A percentile compares a stretch with the other conserved stretches of the same genome.
Evolutionary conservation across 2,329 filamentous ascomycete species (phyloP).

Genomic region (Akanthomyces lecanii): DNA sequence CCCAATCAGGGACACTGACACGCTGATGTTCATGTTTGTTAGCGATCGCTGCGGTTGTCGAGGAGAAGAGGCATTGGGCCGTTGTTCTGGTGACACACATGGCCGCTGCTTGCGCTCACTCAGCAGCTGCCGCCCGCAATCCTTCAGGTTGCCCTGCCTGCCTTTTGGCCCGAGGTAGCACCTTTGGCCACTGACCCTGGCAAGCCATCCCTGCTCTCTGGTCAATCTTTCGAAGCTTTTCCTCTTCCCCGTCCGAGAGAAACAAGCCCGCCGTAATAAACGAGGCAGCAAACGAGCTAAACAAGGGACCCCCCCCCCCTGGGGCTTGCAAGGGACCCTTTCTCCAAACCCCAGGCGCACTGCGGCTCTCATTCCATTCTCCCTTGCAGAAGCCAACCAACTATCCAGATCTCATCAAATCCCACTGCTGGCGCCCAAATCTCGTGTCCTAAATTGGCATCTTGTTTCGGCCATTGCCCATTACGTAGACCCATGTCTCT

Average conservation of each 20-base stretch:
- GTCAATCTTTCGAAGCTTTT: too few species aligned
- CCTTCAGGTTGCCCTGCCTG: not conserved
- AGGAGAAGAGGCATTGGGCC: not conserved
- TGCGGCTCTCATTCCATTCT: not conserved
- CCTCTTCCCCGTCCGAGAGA: too few species aligned
- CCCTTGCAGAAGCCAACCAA: not conserved
- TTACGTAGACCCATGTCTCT: slow-evolving; percentile 5
- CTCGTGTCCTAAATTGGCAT: slow-evolving; percentile 33
- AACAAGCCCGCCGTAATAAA: too few species aligned
- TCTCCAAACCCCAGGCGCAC: not conserved
- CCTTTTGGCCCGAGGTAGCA: too few species aligned
- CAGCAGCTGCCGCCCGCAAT: not conserved
- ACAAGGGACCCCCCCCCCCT: too few species aligned
- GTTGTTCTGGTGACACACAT: too few species aligned
- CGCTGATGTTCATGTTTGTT: too few species aligned
- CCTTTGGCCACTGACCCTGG: too few species aligned
- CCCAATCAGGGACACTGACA: not conserved
- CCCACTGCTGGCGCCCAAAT: slow-evolving; percentile 14
- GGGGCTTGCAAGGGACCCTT: too few species aligned
- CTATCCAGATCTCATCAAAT: slow-evolving; percentile 1
- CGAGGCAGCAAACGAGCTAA: too few species aligned
- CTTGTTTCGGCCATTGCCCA: slow-evolving; percentile 13
- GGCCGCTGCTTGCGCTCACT: not conserved
- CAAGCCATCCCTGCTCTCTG: too few species aligned
- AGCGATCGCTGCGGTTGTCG: too few species aligned